Evolutionary conservation across 139 green algal species (phyloP).

Genomic region (Chloropicon primus): DNA sequence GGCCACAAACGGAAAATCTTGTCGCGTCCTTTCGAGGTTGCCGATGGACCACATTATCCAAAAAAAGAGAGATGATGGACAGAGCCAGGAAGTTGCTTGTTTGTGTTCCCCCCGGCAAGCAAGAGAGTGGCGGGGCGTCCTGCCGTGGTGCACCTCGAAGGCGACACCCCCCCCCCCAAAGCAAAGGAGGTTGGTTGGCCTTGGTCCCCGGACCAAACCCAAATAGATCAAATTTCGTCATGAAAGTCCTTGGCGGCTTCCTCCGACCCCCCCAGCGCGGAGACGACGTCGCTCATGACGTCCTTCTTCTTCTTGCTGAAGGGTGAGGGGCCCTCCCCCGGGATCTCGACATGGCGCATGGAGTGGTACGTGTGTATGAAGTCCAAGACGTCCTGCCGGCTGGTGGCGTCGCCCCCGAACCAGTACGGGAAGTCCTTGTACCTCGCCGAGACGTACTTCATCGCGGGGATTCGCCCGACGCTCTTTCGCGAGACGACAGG

Average conservation of each 20-base stretch:
- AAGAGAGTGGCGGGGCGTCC: no score
- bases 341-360: constrained; percentile 21
- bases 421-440: constrained; percentile 24
- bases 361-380: constrained; percentile 19
- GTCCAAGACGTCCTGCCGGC: constrained; percentile 4
- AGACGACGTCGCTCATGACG: constrained; percentile 11
- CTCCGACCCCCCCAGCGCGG: background rate
- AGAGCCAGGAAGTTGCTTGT: no score
- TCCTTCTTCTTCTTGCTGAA: constrained; percentile 15
- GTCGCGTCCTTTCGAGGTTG: no score
- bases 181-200: no score
- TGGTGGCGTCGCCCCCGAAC: background rate
- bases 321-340: constrained; percentile 13
- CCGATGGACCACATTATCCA: no score
- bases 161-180: no score
- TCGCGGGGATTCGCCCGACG: constrained; percentile 1
- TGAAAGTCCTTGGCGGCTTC: background rate
- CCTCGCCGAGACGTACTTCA: constrained; percentile 20
- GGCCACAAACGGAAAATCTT: no score
- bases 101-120: no score
- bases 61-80: no score
- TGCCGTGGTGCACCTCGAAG: no score
- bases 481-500: background rate
- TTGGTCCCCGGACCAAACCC: no score
- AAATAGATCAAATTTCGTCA: no score